Conservation (phyloP, 345 rosid species). For the Crucihimalaya himalaica region DNA sequence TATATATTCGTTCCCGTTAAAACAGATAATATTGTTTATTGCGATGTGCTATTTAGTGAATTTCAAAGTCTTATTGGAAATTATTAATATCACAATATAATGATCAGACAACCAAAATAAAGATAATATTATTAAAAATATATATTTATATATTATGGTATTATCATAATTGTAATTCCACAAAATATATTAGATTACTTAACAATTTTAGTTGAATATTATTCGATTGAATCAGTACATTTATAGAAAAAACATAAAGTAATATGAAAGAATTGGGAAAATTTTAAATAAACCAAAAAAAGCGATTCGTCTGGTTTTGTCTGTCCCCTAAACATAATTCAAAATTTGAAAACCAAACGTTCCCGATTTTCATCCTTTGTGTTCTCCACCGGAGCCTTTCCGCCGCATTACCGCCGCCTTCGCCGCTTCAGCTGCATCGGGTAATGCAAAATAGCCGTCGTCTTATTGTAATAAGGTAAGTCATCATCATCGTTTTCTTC, state of each 20-base stretch:
- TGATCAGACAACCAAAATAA: background rate
- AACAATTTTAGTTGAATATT: background rate
- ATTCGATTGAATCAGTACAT: no score
- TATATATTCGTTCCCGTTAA: background rate
- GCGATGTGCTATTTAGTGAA: background rate
- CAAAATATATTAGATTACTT: background rate
- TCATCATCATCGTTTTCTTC: background rate
- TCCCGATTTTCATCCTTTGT: slow-evolving; percentile 37
- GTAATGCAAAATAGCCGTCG: background rate
- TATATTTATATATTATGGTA: background rate
- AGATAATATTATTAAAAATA: background rate
- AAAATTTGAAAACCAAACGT: slow-evolving; percentile 42
- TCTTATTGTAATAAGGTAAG: slow-evolving; percentile 5
- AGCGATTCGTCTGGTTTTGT: slow-evolving; percentile 16
- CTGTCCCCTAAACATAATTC: background rate
- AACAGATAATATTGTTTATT: background rate
- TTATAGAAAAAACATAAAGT: background rate
- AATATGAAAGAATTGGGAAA: background rate
- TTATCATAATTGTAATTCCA: background rate
- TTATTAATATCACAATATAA: background rate
- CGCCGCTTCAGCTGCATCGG: slow-evolving; percentile 37
- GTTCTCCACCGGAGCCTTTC: slow-evolving; percentile 19
- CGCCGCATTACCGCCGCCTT: slow-evolving; percentile 25
- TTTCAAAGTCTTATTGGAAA: background rate
- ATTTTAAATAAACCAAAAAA: slow-evolving; percentile 27